These are phyloP conservation scores for Neonectria coccinea DNA, from an alignment of 2,329 filamentous ascomycete genomes.

Conservation along the genomic window DNA sequence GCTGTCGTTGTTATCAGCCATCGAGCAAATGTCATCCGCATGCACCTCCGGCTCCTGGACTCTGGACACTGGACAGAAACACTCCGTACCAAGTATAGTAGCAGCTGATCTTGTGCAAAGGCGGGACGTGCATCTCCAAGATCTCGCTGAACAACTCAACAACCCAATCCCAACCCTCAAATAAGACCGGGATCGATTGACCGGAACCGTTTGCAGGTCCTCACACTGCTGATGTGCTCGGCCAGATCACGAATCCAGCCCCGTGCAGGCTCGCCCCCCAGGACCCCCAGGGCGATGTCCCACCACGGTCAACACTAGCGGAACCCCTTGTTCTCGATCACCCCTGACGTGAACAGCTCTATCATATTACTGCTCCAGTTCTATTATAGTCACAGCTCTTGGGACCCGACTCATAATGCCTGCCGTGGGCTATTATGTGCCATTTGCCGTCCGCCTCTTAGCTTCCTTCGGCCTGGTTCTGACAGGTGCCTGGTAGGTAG, in stretches of 20 bases:
- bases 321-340: conserved; percentile 31
- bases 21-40: not conserved
- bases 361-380: conserved; percentile 35
- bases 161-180: conserved; percentile 8
- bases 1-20: not conserved
- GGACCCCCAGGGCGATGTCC: conserved; percentile 28
- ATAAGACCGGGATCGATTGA: conserved; percentile 3
- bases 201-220: conserved; percentile 31
- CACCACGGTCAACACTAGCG: conserved; percentile 35
- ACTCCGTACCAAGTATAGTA: conserved; percentile 2
- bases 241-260: conserved; percentile 43
- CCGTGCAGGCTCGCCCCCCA: conserved; percentile 34
- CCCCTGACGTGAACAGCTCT: conserved; percentile 39
- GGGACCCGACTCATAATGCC: conserved; percentile 43
- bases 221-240: conserved; percentile 18
- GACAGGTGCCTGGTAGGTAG: conserved; percentile 27
- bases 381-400: conserved; percentile 36
- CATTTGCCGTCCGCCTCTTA: conserved; percentile 28
- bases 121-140: conserved; percentile 36
- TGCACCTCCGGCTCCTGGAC: not conserved
- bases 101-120: conserved; percentile 25
- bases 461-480: conserved; percentile 25
- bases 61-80: conserved; percentile 11
- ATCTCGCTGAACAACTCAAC: conserved; percentile 27
- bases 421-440: conserved; percentile 36